Evolutionary conservation across 192 early-diverging fungal genomes (phyloP).

Genomic region (Haplosporangium gracile): DNA sequence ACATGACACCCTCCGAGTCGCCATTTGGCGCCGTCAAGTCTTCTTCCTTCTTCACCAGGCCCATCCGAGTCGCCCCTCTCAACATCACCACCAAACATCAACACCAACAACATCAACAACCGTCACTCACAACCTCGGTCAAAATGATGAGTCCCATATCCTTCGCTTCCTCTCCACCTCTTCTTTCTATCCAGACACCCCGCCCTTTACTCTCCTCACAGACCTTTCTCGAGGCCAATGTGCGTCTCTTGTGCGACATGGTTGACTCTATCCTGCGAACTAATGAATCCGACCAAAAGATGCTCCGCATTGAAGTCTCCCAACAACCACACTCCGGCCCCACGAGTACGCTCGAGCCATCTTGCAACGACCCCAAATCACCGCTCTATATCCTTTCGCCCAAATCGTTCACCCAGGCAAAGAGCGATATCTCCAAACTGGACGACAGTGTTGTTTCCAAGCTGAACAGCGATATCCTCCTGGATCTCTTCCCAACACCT

Average conservation of each 20-base stretch:
- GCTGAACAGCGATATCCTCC: constrained; percentile 26
- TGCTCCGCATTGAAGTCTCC: background rate
- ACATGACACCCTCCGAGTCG: background rate
- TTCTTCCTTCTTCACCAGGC: background rate
- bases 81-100: constrained; percentile 25
- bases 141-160: background rate
- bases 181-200: background rate
- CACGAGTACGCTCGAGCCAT: background rate
- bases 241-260: constrained; percentile 42
- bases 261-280: constrained; percentile 31
- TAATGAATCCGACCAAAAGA: background rate
- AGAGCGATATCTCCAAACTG: constrained; percentile 21
- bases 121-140: background rate
- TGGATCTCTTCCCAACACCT: constrained; percentile 33
- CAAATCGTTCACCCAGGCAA: constrained; percentile 10
- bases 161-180: background rate
- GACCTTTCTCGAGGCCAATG: constrained; percentile 30
- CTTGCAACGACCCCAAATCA: background rate
- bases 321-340: background rate
- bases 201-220: background rate
- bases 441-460: constrained; percentile 20
- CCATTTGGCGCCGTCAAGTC: background rate
- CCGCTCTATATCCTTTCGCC: constrained; percentile 19
- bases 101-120: background rate
- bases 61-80: constrained; percentile 26